These are phyloP conservation scores for Penicillium tannophilum DNA, from an alignment of 495 filamentous ascomycete genomes.

Conservation along the genomic window DNA sequence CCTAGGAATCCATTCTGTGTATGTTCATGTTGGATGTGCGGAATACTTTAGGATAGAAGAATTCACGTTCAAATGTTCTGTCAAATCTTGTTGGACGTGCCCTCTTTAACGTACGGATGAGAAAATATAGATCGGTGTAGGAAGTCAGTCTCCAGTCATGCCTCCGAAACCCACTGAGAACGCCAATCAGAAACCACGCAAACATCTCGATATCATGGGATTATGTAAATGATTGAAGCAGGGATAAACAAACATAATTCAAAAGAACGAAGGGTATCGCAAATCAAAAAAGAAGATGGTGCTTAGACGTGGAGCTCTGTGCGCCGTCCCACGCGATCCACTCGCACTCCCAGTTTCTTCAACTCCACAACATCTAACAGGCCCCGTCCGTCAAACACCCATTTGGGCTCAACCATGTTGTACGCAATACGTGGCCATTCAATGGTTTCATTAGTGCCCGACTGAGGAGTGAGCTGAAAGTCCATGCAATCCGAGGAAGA, in stretches of 20 bases:
- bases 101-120: too few species aligned
- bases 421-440: conserved; percentile 56
- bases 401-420: conserved; percentile 66
- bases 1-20: too few species aligned
- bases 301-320: neutral
- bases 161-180: too few species aligned
- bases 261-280: conserved; percentile 8
- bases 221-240: neutral
- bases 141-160: too few species aligned
- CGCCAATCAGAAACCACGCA: too few species aligned
- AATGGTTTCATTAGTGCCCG: conserved; percentile 31
- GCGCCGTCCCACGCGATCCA: conserved; percentile 28
- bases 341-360: conserved; percentile 55
- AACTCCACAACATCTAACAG: conserved; percentile 59
- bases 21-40: too few species aligned
- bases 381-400: conserved; percentile 72
- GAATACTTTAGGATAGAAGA: too few species aligned
- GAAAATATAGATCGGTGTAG: too few species aligned
- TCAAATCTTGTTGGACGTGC: too few species aligned
- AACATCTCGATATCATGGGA: neutral
- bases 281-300: neutral
- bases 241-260: neutral
- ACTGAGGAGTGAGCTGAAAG: conserved; percentile 22
- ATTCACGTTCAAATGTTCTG: too few species aligned
- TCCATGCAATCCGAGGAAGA: conserved; percentile 26